Conservation (phyloP, 2,329 filamentous ascomycete species). For the Penicillium sp. region DNA sequence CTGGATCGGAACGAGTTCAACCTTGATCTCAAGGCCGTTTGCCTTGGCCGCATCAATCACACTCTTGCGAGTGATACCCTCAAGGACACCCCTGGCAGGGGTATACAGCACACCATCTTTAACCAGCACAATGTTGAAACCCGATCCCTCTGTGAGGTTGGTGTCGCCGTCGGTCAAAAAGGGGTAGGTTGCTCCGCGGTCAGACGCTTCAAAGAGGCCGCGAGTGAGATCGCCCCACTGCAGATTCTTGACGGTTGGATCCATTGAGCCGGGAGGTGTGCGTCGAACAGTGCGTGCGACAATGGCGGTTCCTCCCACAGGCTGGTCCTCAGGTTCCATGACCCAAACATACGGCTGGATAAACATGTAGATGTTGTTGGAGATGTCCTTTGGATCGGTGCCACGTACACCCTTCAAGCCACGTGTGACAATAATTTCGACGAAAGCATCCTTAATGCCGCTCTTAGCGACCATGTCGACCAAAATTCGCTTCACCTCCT, state of each 20-base stretch:
- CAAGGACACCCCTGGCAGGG: conserved; percentile 49
- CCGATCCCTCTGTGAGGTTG: conserved; percentile 54
- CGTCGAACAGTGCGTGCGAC: conserved; percentile 50
- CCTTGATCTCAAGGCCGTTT: conserved; percentile 36
- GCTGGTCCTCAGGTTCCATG: conserved; percentile 50
- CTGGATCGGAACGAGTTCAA: conserved; percentile 48
- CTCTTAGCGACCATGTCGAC: conserved; percentile 50
- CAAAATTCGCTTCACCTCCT: conserved; percentile 43
- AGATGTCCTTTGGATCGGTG: conserved; percentile 33
- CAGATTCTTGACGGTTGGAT: conserved; percentile 56
- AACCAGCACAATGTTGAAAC: conserved; percentile 52
- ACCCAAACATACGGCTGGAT: conserved; percentile 54
- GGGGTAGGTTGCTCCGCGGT: conserved; percentile 51
- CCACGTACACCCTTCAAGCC: conserved; percentile 48
- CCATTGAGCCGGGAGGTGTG: conserved; percentile 49
- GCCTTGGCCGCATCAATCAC: conserved; percentile 47
- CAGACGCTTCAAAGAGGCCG: conserved; percentile 49
- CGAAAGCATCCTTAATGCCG: conserved; percentile 53
- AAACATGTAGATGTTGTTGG: conserved; percentile 51
- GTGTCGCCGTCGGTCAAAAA: conserved; percentile 54
- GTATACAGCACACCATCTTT: conserved; percentile 51
- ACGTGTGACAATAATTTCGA: conserved; percentile 55
- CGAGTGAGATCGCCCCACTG: conserved; percentile 54
- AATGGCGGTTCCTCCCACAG: conserved; percentile 44
- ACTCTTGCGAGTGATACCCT: conserved; percentile 53